Conservation (phyloP, 768 basidiomycete genomes). For the Boletus vermiculosoides region DNA sequence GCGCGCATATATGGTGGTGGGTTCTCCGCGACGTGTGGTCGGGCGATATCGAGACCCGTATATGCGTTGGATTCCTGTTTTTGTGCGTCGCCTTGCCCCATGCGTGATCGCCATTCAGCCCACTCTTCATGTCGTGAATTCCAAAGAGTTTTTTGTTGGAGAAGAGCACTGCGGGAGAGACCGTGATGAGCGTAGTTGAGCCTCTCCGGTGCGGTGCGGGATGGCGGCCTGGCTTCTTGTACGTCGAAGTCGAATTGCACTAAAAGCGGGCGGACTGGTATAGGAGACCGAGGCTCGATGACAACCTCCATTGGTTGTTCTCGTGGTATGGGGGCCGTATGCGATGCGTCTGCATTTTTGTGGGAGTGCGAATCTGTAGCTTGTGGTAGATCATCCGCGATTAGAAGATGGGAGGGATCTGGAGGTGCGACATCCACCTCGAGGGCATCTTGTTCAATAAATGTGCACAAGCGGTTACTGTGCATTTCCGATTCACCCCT, state of each 20-base stretch:
- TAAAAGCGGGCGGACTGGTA: conserved; percentile 19
- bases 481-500: neutral
- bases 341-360: conserved; percentile 9
- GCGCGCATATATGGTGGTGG: conserved; percentile 21
- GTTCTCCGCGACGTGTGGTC: neutral
- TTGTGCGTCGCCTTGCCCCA: conserved; percentile 6
- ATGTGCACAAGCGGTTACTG: neutral
- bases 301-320: conserved; percentile 14
- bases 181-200: conserved; percentile 57
- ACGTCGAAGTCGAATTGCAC: conserved; percentile 1
- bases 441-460: conserved; percentile 12
- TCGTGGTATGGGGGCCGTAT: conserved; percentile 12
- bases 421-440: neutral
- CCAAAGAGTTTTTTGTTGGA: conserved; percentile 65
- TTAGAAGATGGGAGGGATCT: neutral
- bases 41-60: conserved; percentile 20
- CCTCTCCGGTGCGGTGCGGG: conserved; percentile 29
- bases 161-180: conserved; percentile 58
- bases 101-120: conserved; percentile 36
- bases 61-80: conserved; percentile 22
- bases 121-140: conserved; percentile 51
- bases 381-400: conserved; percentile 4
- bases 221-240: conserved; percentile 2
- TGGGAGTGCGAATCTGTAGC: conserved; percentile 14
- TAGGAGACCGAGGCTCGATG: conserved; percentile 21